Conservation (phyloP, 306 rosid genomes). For the Gleditsia sinensis region DNA sequence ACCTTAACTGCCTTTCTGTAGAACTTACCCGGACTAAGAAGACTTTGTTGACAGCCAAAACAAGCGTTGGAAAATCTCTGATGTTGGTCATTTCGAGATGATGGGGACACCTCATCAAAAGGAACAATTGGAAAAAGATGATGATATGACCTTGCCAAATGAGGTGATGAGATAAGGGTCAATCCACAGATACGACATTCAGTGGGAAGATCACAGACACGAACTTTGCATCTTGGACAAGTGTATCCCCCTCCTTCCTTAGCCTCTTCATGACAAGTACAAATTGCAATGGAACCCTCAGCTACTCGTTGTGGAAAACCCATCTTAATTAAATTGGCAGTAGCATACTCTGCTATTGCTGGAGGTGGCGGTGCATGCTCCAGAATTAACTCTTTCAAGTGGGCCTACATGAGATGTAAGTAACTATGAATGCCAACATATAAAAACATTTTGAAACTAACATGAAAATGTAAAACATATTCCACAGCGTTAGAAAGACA, state of each 20-base stretch:
- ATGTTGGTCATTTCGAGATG: constrained; percentile 49
- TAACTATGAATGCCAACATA: constrained; percentile 19
- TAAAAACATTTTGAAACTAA: neutral
- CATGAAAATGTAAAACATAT: constrained; percentile 16
- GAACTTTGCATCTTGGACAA: constrained; percentile 95
- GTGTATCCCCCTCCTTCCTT: constrained; percentile 89
- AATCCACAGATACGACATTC: constrained; percentile 92
- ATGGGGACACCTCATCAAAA: constrained; percentile 75
- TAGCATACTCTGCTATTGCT: constrained; percentile 94
- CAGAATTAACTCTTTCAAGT: constrained; percentile 80
- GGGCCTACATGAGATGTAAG: constrained; percentile 54
- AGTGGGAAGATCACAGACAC: constrained; percentile 95
- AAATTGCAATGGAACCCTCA: constrained; percentile 87
- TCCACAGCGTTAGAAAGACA: neutral
- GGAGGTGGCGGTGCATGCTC: constrained; percentile 99
- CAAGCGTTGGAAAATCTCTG: constrained; percentile 55
- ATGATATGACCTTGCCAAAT: constrained; percentile 96
- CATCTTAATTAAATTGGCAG: constrained; percentile 90
- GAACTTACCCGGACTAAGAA: constrained; percentile 64
- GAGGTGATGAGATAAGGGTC: constrained; percentile 96
- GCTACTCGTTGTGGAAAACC: constrained; percentile 99
- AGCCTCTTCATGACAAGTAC: constrained; percentile 91
- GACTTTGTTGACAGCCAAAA: constrained; percentile 91
- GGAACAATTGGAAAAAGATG: constrained; percentile 94
- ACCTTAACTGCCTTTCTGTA: constrained; percentile 8